These are phyloP conservation scores for Geotrichum ghanense DNA, from an alignment of 805 yeast species.

Conservation along the genomic window DNA sequence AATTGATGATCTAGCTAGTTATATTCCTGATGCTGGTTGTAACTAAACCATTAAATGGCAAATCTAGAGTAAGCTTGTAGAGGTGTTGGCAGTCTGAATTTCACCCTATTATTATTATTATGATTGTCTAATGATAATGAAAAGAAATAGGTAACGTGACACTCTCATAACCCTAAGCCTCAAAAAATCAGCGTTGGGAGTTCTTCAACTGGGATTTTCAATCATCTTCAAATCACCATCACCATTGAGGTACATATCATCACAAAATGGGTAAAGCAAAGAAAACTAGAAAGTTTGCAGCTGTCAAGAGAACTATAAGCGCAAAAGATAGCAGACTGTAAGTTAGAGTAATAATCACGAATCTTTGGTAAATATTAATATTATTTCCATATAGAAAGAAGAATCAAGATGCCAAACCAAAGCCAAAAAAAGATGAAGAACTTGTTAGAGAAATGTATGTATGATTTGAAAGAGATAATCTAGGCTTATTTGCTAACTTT, in stretches of 20 bases:
- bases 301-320: constrained; percentile 70
- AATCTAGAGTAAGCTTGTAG: too few species aligned
- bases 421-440: constrained; percentile 53
- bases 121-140: too few species aligned
- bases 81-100: too few species aligned
- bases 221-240: background rate
- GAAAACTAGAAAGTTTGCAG: constrained; percentile 95
- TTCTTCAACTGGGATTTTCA: too few species aligned
- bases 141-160: too few species aligned
- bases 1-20: too few species aligned
- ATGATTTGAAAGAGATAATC: background rate
- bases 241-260: constrained; percentile 2
- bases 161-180: too few species aligned
- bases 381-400: constrained; percentile 26
- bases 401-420: constrained; percentile 23
- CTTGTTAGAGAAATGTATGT: constrained; percentile 43
- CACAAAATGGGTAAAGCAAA: constrained; percentile 83
- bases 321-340: constrained; percentile 57
- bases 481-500: constrained; percentile 9
- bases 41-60: too few species aligned
- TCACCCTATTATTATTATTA: too few species aligned
- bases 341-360: constrained; percentile 9
- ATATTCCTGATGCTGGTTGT: too few species aligned
- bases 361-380: constrained; percentile 17
- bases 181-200: too few species aligned